Percentiles rank a stretch among this genome's conserved stretches.
These are phyloP conservation scores for Heterobasidion irregulare DNA, from an alignment of 1,284 basidiomycete genomes.

Conservation along the genomic window DNA sequence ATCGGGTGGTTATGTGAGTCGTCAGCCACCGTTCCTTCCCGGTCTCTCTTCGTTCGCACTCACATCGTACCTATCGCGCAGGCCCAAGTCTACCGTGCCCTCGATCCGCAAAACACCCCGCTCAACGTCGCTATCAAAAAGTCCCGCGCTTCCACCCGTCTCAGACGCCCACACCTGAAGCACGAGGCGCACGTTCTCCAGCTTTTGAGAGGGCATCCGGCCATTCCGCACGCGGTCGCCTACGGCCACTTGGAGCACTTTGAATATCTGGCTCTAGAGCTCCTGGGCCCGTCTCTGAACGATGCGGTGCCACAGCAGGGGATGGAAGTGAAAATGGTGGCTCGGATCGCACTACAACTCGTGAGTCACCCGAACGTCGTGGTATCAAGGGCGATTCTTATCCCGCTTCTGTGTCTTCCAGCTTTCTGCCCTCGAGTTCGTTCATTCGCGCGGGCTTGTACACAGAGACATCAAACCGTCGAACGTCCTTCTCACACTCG, in stretches of 20 bases:
- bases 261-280: not conserved
- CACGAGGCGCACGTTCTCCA: not conserved
- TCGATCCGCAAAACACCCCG: too few relatives aligned
- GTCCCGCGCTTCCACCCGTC: not conserved
- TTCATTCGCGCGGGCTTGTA: constrained; percentile 4
- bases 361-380: not conserved
- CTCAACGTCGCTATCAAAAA: not conserved
- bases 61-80: too few relatives aligned
- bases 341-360: not conserved
- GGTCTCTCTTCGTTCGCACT: too few relatives aligned
- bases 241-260: not conserved
- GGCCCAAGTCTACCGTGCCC: too few relatives aligned
- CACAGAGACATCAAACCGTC: constrained; percentile 7
- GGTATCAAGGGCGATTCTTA: not conserved
- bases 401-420: not conserved
- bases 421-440: constrained; percentile 1
- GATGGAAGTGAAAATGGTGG: not conserved
- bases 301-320: not conserved
- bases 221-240: not conserved
- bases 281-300: not conserved
- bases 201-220: not conserved
- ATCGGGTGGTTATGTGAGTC: too few relatives aligned
- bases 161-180: not conserved
- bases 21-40: too few relatives aligned
- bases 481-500: constrained; percentile 4